Evolutionary conservation across 495 filamentous ascomycete genomes (phyloP).

Genomic region (Amphirosellinia nigrospora): DNA sequence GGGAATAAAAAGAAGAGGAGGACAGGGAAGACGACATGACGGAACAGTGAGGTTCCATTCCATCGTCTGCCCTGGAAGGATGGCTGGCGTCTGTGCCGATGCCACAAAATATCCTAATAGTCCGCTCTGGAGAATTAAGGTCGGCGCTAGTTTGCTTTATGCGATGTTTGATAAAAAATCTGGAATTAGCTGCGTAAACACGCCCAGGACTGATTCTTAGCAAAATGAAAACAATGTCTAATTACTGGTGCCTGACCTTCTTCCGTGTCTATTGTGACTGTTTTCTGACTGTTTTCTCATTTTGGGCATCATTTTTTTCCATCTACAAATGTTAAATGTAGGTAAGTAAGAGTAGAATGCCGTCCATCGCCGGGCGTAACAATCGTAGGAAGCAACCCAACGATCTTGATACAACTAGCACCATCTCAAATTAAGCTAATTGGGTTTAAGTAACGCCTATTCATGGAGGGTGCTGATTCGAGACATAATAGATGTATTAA

Average conservation of each 20-base stretch:
- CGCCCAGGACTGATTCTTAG: constrained; percentile 5
- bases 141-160: neutral
- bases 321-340: neutral
- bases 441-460: neutral
- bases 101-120: neutral
- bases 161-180: neutral
- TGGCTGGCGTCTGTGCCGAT: neutral
- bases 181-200: constrained; percentile 5
- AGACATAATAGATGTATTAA: neutral
- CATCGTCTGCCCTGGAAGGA: neutral
- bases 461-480: neutral
- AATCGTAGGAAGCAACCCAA: neutral
- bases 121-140: neutral
- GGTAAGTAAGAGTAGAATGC: neutral
- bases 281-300: neutral
- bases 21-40: neutral
- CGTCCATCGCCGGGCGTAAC: neutral
- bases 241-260: constrained; percentile 1
- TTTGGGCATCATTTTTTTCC: neutral
- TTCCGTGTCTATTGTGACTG: neutral
- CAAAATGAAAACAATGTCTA: constrained; percentile 15
- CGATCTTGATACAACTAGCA: neutral
- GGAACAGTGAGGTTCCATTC: neutral
- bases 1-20: neutral
- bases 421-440: no score